Evolutionary conservation across 2,329 filamentous ascomycete genomes (phyloP).

Genomic region (Fusarium verticillioides): DNA sequence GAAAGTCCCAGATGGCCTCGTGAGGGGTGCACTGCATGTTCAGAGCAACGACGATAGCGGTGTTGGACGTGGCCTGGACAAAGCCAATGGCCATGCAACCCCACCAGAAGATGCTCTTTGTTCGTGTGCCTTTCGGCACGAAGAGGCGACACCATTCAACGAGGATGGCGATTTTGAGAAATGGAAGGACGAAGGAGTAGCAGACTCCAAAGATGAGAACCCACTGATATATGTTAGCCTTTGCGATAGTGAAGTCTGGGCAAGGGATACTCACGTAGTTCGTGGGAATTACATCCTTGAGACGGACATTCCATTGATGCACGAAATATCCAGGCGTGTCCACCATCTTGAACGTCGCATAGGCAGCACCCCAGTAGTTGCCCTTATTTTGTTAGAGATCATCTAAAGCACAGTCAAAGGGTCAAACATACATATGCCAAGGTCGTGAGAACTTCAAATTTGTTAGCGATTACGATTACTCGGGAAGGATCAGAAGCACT

Average conservation of each 20-base stretch:
- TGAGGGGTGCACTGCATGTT: constrained; percentile 16
- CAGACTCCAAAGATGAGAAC: constrained; percentile 50
- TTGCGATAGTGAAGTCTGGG: background rate
- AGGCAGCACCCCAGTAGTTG: constrained; percentile 36
- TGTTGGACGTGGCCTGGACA: constrained; percentile 43
- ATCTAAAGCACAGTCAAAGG: rapidly evolving
- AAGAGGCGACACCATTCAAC: constrained; percentile 57
- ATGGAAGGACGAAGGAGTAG: constrained; percentile 52
- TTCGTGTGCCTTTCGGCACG: constrained; percentile 36
- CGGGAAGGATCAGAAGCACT: background rate
- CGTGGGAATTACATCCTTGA: constrained; percentile 43
- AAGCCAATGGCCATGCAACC: constrained; percentile 45
- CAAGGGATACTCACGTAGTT: constrained; percentile 8
- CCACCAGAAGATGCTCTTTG: constrained; percentile 50
- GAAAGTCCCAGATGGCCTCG: constrained; percentile 3
- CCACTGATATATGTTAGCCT: constrained; percentile 31
- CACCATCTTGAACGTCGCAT: constrained; percentile 40
- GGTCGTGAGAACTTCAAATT: background rate
- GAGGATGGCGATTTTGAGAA: constrained; percentile 56
- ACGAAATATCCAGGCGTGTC: constrained; percentile 50
- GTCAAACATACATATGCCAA: background rate
- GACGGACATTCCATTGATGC: constrained; percentile 49
- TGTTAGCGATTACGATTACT: background rate
- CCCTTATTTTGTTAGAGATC: background rate
- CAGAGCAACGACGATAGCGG: background rate